Conservation (phyloP, 441 rosid species). For the Kokia cookei region DNA sequence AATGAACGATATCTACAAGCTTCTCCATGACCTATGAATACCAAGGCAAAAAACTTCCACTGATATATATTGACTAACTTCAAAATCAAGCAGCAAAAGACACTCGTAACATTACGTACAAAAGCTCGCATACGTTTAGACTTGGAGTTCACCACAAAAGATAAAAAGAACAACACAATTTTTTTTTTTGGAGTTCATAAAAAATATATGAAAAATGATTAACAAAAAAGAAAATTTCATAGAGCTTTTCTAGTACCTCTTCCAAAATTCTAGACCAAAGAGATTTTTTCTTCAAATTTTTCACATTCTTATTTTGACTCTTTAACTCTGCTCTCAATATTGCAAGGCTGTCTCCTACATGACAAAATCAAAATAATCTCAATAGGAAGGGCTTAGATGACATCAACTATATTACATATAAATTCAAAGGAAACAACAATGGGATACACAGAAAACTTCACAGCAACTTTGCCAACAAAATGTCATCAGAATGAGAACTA, state of each 20-base stretch:
- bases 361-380: conserved; percentile 7
- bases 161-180: neutral
- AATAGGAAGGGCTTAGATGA: neutral
- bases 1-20: conserved; percentile 91
- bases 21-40: conserved; percentile 87
- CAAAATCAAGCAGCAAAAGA: neutral
- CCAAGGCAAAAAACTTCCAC: conserved; percentile 15
- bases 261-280: conserved; percentile 98
- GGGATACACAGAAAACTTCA: neutral
- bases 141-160: neutral
- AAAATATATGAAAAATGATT: neutral
- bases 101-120: neutral
- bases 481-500: neutral
- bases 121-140: neutral
- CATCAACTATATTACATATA: neutral
- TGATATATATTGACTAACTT: neutral
- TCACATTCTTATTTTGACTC: conserved; percentile 91
- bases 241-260: conserved; percentile 49
- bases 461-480: neutral
- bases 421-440: neutral
- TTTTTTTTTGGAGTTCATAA: neutral
- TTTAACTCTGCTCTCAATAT: conserved; percentile 89
- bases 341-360: conserved; percentile 74
- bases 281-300: conserved; percentile 87
- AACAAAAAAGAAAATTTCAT: neutral